phyloP scores from a whole-genome alignment of 768 basidiomycete genomes.

The Rossbeevera mucosa region DNA sequence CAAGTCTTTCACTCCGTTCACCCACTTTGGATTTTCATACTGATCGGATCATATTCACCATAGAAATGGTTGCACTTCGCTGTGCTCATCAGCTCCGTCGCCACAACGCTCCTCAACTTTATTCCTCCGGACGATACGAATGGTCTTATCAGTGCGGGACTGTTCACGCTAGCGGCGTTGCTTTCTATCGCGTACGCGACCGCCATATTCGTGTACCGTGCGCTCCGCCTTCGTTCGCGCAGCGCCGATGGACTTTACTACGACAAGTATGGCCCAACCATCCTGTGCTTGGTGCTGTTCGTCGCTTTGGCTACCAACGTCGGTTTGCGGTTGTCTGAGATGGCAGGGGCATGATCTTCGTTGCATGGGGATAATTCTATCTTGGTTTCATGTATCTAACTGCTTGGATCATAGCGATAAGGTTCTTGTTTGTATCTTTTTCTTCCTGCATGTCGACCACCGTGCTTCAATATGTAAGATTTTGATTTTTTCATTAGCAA shows the following conservation, averaged over 20 bases:
- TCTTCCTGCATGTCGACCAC: neutral
- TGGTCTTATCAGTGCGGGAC: constrained; percentile 80
- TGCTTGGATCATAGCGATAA: too few species aligned
- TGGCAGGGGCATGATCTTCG: constrained; percentile 26
- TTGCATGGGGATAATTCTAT: neutral
- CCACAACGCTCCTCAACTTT: constrained; percentile 88
- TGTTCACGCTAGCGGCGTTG: constrained; percentile 89
- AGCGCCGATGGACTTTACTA: constrained; percentile 82
- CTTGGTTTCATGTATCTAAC: neutral
- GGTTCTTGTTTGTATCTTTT: neutral
- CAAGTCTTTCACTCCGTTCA: constrained; percentile 38
- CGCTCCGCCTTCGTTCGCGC: constrained; percentile 60
- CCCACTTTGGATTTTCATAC: neutral
- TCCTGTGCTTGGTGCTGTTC: constrained; percentile 66
- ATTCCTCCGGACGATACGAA: constrained; percentile 61
- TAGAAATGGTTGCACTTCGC: constrained; percentile 90
- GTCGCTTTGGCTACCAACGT: constrained; percentile 72
- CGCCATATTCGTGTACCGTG: constrained; percentile 73
- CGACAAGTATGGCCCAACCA: constrained; percentile 82
- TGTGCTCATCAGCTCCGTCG: constrained; percentile 84
- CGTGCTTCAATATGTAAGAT: constrained; percentile 7
- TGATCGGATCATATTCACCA: neutral
- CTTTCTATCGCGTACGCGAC: constrained; percentile 85
- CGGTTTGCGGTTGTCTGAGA: constrained; percentile 58
- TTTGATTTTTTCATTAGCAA: constrained; percentile 24